phyloP scores from a whole-genome alignment of 2,329 filamentous ascomycete genomes.

The Diplocarpon mali region DNA sequence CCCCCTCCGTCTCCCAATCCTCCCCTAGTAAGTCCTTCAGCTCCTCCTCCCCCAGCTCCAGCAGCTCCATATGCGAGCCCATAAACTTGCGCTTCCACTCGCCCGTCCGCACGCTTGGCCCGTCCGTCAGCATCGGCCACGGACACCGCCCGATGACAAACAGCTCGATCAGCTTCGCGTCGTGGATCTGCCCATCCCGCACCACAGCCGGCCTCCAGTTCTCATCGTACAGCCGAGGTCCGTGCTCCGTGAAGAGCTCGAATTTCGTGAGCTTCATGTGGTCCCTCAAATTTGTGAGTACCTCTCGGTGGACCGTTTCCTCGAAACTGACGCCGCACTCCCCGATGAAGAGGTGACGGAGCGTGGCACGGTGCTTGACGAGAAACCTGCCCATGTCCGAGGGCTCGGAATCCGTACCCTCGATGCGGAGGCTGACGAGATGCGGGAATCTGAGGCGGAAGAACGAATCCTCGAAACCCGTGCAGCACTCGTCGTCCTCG shows the following conservation, averaged over 20 bases:
- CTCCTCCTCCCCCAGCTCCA: slow-evolving; percentile 1
- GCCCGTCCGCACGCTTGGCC: neutral
- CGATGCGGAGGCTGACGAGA: neutral
- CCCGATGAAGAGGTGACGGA: neutral
- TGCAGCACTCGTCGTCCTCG: neutral
- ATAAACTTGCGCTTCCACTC: slow-evolving; percentile 3
- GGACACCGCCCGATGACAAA: slow-evolving; percentile 1
- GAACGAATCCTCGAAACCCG: neutral
- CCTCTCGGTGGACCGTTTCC: neutral
- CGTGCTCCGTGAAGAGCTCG: slow-evolving; percentile 1
- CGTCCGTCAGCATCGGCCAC: slow-evolving; percentile 1
- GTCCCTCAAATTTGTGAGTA: neutral
- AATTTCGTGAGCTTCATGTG: slow-evolving; percentile 1
- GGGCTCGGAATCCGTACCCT: neutral
- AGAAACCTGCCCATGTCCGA: slow-evolving; percentile 1
- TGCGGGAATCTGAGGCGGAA: slow-evolving; percentile 2
- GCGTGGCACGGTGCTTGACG: slow-evolving; percentile 1
- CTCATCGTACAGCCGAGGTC: neutral
- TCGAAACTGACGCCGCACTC: neutral
- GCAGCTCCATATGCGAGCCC: slow-evolving; percentile 1
- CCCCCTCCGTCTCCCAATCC: slow-evolving; percentile 5
- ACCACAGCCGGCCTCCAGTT: slow-evolving; percentile 2
- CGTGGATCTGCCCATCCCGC: neutral
- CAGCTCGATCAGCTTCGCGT: neutral
- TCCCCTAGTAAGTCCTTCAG: neutral